Percentiles rank a stretch among this genome's conserved stretches.
Conservation (phyloP, 345 rosid genomes). For the Brassica incana region DNA sequence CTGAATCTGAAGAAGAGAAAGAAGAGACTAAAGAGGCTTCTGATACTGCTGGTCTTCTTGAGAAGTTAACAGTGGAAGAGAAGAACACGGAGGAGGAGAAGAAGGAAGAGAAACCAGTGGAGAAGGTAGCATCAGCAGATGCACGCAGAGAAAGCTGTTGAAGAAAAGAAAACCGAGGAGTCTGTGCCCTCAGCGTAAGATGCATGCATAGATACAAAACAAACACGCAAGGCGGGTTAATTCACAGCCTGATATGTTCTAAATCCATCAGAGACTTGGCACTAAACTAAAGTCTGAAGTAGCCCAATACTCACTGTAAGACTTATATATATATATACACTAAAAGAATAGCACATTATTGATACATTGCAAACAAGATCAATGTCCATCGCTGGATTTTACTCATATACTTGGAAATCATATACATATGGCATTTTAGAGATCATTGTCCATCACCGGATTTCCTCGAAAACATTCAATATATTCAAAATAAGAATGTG, state of each 20-base stretch:
- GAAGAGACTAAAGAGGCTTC: slow-evolving; percentile 71
- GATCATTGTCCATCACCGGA: no score
- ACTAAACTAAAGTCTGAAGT: no score
- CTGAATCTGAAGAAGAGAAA: slow-evolving; percentile 57
- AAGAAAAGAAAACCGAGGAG: slow-evolving; percentile 54
- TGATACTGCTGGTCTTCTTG: slow-evolving; percentile 64
- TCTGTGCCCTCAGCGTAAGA: slow-evolving; percentile 50
- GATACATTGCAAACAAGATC: no score
- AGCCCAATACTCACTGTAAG: no score
- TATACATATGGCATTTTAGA: no score
- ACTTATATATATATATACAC: no score
- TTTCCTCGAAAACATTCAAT: no score
- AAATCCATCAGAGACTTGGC: background rate
- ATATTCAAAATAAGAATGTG: no score
- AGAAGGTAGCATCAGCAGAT: slow-evolving; percentile 34
- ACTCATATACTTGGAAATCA: no score
- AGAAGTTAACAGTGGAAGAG: slow-evolving; percentile 72
- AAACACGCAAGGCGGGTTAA: background rate
- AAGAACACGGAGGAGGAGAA: slow-evolving; percentile 36
- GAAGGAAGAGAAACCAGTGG: slow-evolving; percentile 10
- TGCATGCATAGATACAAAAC: slow-evolving; percentile 13
- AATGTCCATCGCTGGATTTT: no score
- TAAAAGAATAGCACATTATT: no score
- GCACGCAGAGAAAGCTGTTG: slow-evolving; percentile 29
- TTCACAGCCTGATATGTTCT: slow-evolving; percentile 13